Evolutionary conservation across 768 basidiomycete species (phyloP), one percentile per base, ranked within the genome.

Genomic region (Boletus barrowsii): DNA sequence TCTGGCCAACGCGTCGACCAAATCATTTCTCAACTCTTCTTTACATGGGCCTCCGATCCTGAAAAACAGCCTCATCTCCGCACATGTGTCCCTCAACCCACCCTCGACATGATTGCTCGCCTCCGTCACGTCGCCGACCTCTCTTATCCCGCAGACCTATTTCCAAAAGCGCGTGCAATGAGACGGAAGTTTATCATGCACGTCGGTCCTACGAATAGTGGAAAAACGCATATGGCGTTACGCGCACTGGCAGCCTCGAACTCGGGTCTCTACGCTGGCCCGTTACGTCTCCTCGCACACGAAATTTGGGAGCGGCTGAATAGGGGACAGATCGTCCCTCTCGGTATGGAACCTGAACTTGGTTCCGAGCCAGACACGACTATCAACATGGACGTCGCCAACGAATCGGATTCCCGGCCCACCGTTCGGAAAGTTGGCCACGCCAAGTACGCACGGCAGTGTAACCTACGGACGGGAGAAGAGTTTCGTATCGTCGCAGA

Each of bases 121-220:
- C 66, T 78, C 17, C 67, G 73, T 24, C 60, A 62, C 5, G 71
- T 76, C 3, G 74, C 78, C 0, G 73, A 80, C 61, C 61, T 73
- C 14, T 62, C 70, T n/a, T 76, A 72, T 53, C 80, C 80, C 1
- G 78, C 77, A 0, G 83, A 85, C 54, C 65, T 72, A 11, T 84
- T 67, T 61, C 64, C 73, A 0, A 17, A 49, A 10, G 84, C 93
- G 0, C 83, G 96, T 10, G 63, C 68, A 11, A 73, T 85, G 58
- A 79, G 76, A 17, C 81, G 95, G 18, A 90, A 86, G 61, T 75
- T 98, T 61, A 87, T 95, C 68, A 86, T 98, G 78, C 96, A 99
- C 63, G 93, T 99, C 39, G 97, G 96, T 0, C 97, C 97, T 0
- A 98, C 97, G 22, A 99, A 98, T 70, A 92, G 90, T 57, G 97